These are phyloP conservation scores for Citrullus mucosospermus DNA, from an alignment of 306 rosid genomes.

Conservation along the genomic window DNA sequence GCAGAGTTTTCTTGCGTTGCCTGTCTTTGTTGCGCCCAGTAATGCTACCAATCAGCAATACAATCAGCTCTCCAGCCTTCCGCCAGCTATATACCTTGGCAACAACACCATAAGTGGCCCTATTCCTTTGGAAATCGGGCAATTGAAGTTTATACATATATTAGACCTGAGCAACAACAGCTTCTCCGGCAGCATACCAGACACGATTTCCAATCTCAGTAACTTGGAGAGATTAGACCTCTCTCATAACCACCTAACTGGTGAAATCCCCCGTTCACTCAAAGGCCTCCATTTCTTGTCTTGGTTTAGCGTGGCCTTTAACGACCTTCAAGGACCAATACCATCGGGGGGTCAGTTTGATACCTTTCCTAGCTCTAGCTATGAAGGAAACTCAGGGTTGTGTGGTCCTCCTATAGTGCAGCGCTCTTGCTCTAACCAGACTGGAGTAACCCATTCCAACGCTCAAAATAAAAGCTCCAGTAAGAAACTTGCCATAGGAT, in stretches of 20 bases:
- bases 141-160: constrained; percentile 41
- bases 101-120: constrained; percentile 49
- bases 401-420: constrained; percentile 43
- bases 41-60: constrained; percentile 62
- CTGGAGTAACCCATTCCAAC: constrained; percentile 5
- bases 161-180: constrained; percentile 48
- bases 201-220: constrained; percentile 42
- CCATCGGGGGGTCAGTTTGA: constrained; percentile 77
- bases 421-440: constrained; percentile 37
- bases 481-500: constrained; percentile 33
- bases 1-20: constrained; percentile 59
- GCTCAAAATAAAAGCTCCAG: constrained; percentile 17
- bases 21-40: constrained; percentile 60
- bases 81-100: constrained; percentile 60
- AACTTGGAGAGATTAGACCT: constrained; percentile 76
- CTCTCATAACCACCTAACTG: constrained; percentile 52
- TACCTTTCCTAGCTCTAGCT: constrained; percentile 59
- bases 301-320: constrained; percentile 61
- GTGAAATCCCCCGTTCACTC: constrained; percentile 68
- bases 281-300: constrained; percentile 66
- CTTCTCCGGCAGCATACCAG: constrained; percentile 67
- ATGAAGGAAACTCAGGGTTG: constrained; percentile 48
- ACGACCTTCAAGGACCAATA: constrained; percentile 62
- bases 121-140: constrained; percentile 61
- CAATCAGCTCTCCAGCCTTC: constrained; percentile 65